Evolutionary conservation across 495 filamentous ascomycete species (phyloP).

Genomic region (Ramalina peruviana): DNA sequence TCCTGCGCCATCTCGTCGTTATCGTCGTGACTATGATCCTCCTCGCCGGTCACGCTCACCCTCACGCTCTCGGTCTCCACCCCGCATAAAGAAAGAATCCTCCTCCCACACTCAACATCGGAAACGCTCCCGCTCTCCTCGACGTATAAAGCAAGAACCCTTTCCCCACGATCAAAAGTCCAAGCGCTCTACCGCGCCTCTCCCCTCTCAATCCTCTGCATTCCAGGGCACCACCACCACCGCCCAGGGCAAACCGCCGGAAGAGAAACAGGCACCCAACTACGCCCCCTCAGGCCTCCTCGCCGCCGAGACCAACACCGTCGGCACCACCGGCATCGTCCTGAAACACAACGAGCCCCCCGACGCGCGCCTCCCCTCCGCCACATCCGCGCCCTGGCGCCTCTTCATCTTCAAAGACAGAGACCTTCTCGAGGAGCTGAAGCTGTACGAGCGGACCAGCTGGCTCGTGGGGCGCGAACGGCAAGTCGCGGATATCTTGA

Average conservation of each 20-base stretch:
- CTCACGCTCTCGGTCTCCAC: too few species aligned
- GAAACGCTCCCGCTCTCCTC: constrained; percentile 23
- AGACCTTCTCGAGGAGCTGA: constrained; percentile 66
- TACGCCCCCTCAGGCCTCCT: constrained; percentile 67
- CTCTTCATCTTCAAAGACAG: constrained; percentile 85
- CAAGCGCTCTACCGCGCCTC: constrained; percentile 36
- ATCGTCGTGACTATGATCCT: too few species aligned
- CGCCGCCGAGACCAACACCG: constrained; percentile 76
- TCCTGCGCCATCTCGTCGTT: too few species aligned
- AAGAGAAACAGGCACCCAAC: constrained; percentile 70
- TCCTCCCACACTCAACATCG: neutral
- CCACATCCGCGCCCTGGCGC: constrained; percentile 59
- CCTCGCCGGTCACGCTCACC: too few species aligned
- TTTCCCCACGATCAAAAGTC: constrained; percentile 8
- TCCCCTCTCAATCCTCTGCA: constrained; percentile 59
- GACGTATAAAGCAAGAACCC: constrained; percentile 19
- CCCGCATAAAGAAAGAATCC: too few species aligned
- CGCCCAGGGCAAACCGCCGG: constrained; percentile 23
- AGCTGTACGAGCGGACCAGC: constrained; percentile 60
- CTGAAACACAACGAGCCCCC: constrained; percentile 94
- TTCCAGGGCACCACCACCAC: constrained; percentile 36
- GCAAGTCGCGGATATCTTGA: constrained; percentile 64
- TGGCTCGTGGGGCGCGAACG: constrained; percentile 81
- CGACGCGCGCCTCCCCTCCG: constrained; percentile 76
- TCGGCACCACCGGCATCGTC: constrained; percentile 48